Conservation (phyloP, 352 stramenopile genomes). For the Pythium oligandrum region DNA sequence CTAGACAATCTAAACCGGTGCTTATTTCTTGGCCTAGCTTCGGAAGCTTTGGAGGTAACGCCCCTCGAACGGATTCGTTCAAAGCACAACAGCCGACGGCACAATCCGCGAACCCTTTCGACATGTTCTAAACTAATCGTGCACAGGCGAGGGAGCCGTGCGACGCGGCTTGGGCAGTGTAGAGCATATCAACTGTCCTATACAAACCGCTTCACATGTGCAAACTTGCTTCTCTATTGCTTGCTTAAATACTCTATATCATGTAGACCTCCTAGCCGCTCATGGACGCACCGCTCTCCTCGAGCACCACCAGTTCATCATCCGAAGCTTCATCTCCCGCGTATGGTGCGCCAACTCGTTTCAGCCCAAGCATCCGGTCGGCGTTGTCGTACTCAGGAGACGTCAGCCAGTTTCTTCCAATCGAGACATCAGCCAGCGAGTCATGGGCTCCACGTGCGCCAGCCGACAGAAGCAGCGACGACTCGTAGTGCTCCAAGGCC, state of each 20-base stretch:
- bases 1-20: neutral
- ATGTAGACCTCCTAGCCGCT: too few relatives aligned
- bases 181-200: neutral
- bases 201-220: too few relatives aligned
- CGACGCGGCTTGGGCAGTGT: neutral
- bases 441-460: constrained; percentile 12
- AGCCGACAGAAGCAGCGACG: constrained; percentile 32
- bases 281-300: neutral
- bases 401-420: constrained; percentile 21
- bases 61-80: constrained; percentile 27
- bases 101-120: constrained; percentile 68
- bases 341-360: constrained; percentile 3
- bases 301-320: constrained; percentile 14
- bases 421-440: constrained; percentile 6
- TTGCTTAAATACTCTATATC: too few relatives aligned
- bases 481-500: constrained; percentile 59
- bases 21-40: constrained; percentile 26
- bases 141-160: too few relatives aligned
- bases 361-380: constrained; percentile 3
- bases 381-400: constrained; percentile 20
- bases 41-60: constrained; percentile 35
- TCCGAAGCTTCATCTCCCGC: constrained; percentile 2
- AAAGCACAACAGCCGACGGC: constrained; percentile 15
- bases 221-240: too few relatives aligned
- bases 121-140: constrained; percentile 61